A percentile compares a stretch with the other conserved stretches of the same genome.
Conservation (phyloP, 805 yeast species). For the Zygosaccharomyces rouxii region DNA sequence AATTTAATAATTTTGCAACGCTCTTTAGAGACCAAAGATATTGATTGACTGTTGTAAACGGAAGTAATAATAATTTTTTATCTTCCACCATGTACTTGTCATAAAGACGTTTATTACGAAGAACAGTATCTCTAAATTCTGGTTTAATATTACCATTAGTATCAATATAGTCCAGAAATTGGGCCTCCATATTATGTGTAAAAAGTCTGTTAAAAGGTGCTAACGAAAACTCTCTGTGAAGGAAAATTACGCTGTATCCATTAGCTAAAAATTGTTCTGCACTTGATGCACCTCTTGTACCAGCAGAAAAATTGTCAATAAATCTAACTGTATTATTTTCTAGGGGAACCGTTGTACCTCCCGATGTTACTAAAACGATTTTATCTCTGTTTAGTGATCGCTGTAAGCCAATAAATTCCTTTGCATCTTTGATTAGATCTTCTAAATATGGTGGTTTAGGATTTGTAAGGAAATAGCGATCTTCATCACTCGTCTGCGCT, state of each 20-base stretch:
- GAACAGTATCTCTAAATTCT: constrained; percentile 55
- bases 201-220: constrained; percentile 90
- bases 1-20: constrained; percentile 56
- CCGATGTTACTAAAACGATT: constrained; percentile 84
- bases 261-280: constrained; percentile 84
- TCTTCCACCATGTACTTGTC: constrained; percentile 29
- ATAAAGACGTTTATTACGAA: constrained; percentile 48
- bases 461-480: constrained; percentile 66
- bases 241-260: constrained; percentile 88
- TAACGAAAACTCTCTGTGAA: constrained; percentile 88
- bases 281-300: constrained; percentile 94
- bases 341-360: constrained; percentile 97
- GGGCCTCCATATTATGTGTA: constrained; percentile 69
- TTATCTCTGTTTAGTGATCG: constrained; percentile 39
- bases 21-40: constrained; percentile 78
- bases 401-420: constrained; percentile 59
- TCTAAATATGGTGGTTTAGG: constrained; percentile 70
- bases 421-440: constrained; percentile 53
- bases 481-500: constrained; percentile 68
- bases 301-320: constrained; percentile 95
- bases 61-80: constrained; percentile 50
- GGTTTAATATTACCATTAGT: constrained; percentile 55
- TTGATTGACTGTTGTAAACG: constrained; percentile 93
- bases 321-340: constrained; percentile 96
- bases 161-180: constrained; percentile 80